Conservation (phyloP, 176 grass and related monocot species). For the Ensete ventricosum region DNA sequence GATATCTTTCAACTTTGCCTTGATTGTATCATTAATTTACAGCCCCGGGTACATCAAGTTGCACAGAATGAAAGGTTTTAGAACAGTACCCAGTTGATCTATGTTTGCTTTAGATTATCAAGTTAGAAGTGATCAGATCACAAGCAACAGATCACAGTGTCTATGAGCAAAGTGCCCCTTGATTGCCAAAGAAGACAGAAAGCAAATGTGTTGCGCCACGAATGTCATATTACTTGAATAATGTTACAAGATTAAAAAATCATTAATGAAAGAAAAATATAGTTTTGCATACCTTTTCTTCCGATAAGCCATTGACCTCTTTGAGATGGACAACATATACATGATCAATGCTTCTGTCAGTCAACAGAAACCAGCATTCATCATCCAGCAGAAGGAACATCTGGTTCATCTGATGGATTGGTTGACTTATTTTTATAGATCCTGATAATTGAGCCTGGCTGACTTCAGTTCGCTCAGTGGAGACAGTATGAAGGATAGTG, state of each 20-base stretch:
- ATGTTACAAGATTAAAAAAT: neutral
- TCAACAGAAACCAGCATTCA: constrained; percentile 39
- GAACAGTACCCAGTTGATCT: no score
- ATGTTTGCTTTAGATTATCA: no score
- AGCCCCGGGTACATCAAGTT: no score
- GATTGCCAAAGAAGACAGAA: no score
- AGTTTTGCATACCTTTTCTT: constrained; percentile 40
- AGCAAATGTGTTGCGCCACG: neutral
- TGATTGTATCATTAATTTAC: no score
- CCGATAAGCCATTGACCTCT: constrained; percentile 43
- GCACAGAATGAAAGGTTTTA: no score
- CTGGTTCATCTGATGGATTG: constrained; percentile 26
- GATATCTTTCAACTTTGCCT: no score
- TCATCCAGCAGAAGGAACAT: constrained; percentile 54
- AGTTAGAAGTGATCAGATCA: no score
- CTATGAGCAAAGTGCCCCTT: neutral
- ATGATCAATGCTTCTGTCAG: constrained; percentile 69
- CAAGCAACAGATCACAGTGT: no score
- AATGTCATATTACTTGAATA: neutral
- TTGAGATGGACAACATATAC: constrained; percentile 63
- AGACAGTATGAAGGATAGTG: neutral
- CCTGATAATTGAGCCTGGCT: neutral
- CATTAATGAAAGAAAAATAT: neutral
- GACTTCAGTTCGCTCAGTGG: neutral
- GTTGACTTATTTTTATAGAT: neutral